Evolutionary conservation across 1,139 yeast species (phyloP).

Genomic region (Lodderomyces beijingensis): DNA sequence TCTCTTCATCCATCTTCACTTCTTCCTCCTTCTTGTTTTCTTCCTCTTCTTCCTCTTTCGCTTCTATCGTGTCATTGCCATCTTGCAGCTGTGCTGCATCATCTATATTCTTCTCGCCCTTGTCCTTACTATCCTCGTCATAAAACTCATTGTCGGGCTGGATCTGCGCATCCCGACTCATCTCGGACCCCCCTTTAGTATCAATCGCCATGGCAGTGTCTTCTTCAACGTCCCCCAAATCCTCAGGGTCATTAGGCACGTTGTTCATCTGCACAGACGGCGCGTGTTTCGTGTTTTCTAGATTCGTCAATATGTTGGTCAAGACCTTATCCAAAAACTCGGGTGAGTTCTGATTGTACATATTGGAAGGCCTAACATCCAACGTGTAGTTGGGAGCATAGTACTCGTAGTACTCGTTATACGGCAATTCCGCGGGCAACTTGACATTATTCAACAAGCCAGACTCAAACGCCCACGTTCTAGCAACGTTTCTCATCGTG

Average conservation of each 20-base stretch:
- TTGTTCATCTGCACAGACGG: slow-evolving; percentile 93
- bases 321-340: slow-evolving; percentile 86
- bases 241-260: slow-evolving; percentile 85
- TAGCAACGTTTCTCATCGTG: slow-evolving; percentile 93
- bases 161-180: slow-evolving; percentile 70
- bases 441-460: slow-evolving; percentile 79
- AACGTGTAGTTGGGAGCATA: slow-evolving; percentile 93
- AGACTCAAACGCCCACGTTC: slow-evolving; percentile 95
- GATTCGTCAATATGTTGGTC: slow-evolving; percentile 69
- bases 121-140: slow-evolving; percentile 55
- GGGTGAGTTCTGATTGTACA: slow-evolving; percentile 94
- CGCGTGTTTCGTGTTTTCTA: slow-evolving; percentile 87
- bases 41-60: slow-evolving; percentile 3
- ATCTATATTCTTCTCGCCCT: slow-evolving; percentile 33
- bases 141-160: slow-evolving; percentile 67
- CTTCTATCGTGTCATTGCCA: not conserved
- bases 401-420: slow-evolving; percentile 94
- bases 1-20: slow-evolving; percentile 2
- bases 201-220: slow-evolving; percentile 73
- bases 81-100: slow-evolving; percentile 2
- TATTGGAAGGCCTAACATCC: slow-evolving; percentile 91
- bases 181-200: slow-evolving; percentile 86
- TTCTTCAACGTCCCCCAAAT: slow-evolving; percentile 63
- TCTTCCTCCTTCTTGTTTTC: slow-evolving; percentile 3
- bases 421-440: slow-evolving; percentile 82